A percentile compares a stretch with the other conserved stretches of the same genome.
These are phyloP conservation scores for Ogataea nakhonphanomensis DNA, from an alignment of 805 yeast species.

Conservation along the genomic window DNA sequence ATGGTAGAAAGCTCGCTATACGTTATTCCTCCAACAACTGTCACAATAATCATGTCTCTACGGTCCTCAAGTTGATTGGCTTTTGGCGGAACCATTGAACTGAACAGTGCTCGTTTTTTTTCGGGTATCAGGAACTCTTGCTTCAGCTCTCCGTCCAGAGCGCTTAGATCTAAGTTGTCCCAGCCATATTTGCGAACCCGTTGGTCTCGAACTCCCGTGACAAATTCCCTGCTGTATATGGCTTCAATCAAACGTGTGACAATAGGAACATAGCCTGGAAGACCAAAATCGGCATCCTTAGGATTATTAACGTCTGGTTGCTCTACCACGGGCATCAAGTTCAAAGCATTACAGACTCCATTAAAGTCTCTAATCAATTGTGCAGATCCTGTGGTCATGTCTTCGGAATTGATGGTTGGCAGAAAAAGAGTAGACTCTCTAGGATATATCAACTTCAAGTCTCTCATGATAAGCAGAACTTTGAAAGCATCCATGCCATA, in stretches of 20 bases:
- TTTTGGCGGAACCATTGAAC: conserved; percentile 24
- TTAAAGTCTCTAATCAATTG: conserved; percentile 36
- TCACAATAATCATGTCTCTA: conserved; percentile 40
- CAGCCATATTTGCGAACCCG: conserved; percentile 38
- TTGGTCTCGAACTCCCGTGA: conserved; percentile 34
- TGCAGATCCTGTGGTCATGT: conserved; percentile 8
- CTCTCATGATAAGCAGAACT: conserved; percentile 46
- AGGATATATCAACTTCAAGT: conserved; percentile 45
- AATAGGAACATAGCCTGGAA: conserved; percentile 82
- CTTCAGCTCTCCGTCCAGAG: conserved; percentile 37
- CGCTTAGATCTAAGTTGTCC: conserved; percentile 38
- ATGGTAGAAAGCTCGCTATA: conserved; percentile 78
- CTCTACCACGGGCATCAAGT: conserved; percentile 41
- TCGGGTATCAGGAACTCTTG: conserved; percentile 33
- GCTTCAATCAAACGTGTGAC: conserved; percentile 65
- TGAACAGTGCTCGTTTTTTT: conserved; percentile 27
- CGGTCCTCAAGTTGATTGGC: conserved; percentile 18
- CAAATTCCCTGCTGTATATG: conserved; percentile 54
- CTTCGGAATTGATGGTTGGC: conserved; percentile 13
- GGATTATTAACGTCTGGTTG: conserved; percentile 39
- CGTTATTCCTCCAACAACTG: conserved; percentile 81
- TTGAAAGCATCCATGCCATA: conserved; percentile 59
- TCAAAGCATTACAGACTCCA: conserved; percentile 38
- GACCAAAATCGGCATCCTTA: conserved; percentile 53
- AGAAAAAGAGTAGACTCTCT: conserved; percentile 26